Evolutionary conservation across 768 basidiomycete species (phyloP).

Genomic region (Trametes sanguinea): DNA sequence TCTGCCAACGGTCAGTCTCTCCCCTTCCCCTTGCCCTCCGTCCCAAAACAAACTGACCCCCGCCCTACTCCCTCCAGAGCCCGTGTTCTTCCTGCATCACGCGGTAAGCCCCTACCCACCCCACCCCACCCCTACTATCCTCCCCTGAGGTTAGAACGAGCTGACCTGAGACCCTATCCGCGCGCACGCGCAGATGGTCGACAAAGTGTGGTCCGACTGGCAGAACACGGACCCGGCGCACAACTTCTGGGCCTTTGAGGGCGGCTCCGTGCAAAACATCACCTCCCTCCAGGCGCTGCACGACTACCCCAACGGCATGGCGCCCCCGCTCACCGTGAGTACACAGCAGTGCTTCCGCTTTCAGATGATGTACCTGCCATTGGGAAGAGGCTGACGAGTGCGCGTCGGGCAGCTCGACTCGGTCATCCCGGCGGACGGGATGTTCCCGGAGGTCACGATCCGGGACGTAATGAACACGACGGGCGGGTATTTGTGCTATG

Average conservation of each 20-base stretch:
- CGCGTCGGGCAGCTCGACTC: constrained; percentile 28
- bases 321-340: neutral
- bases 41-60: neutral
- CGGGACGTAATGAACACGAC: constrained; percentile 36
- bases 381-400: too few relatives aligned
- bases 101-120: constrained; percentile 26
- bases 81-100: constrained; percentile 40
- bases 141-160: too few relatives aligned
- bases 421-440: constrained; percentile 31
- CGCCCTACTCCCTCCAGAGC: constrained; percentile 27
- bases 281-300: constrained; percentile 25
- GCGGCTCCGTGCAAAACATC: constrained; percentile 35
- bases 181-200: constrained; percentile 33
- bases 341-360: neutral
- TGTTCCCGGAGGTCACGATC: constrained; percentile 30
- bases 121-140: neutral
- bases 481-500: constrained; percentile 37
- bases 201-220: constrained; percentile 42
- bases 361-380: neutral
- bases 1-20: constrained; percentile 34
- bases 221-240: constrained; percentile 27
- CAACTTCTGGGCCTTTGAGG: constrained; percentile 33
- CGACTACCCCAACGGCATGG: constrained; percentile 31
- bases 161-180: neutral
- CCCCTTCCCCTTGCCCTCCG: neutral